Percentiles rank a stretch among this genome's conserved stretches.
Evolutionary conservation across 495 filamentous ascomycete genomes (phyloP).

Genomic region (Hyaloscypha bicolor): DNA sequence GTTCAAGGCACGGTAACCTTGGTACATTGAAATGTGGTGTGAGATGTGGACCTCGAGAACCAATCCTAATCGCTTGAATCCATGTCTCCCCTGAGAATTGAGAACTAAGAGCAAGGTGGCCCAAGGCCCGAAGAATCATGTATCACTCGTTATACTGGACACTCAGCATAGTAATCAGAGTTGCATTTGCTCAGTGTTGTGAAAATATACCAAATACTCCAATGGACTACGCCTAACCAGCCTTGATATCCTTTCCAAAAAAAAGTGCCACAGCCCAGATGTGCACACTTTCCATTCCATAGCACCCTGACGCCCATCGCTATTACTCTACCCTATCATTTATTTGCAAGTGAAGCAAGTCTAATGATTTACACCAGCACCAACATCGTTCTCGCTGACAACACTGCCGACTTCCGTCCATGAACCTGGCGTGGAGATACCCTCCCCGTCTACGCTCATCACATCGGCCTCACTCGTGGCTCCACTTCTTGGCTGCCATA

Average conservation of each 20-base stretch:
- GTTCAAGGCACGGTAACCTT: too few relatives aligned
- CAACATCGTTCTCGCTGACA: conserved; percentile 58
- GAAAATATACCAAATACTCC: neutral
- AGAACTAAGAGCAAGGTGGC: too few relatives aligned
- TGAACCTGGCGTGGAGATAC: conserved; percentile 65
- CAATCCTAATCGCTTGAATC: too few relatives aligned
- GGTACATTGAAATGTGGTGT: too few relatives aligned
- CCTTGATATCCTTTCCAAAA: neutral
- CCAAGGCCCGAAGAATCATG: too few relatives aligned
- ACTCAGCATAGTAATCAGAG: neutral
- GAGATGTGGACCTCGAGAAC: too few relatives aligned
- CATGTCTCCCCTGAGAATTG: too few relatives aligned
- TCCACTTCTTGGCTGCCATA: conserved; percentile 37
- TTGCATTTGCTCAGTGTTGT: neutral
- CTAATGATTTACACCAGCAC: conserved; percentile 30
- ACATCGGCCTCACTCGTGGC: conserved; percentile 50
- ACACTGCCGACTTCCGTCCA: conserved; percentile 82
- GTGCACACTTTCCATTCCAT: neutral
- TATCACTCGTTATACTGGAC: neutral
- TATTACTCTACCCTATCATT: neutral
- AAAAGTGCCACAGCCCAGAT: neutral
- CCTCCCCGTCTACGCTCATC: conserved; percentile 66
- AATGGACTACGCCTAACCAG: neutral
- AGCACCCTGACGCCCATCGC: conserved; percentile 7
- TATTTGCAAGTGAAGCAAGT: conserved; percentile 17